Percentiles rank a stretch among this genome's conserved stretches.
These are phyloP conservation scores for Pichia scutulata DNA, from an alignment of 805 yeast species.

Conservation along the genomic window DNA sequence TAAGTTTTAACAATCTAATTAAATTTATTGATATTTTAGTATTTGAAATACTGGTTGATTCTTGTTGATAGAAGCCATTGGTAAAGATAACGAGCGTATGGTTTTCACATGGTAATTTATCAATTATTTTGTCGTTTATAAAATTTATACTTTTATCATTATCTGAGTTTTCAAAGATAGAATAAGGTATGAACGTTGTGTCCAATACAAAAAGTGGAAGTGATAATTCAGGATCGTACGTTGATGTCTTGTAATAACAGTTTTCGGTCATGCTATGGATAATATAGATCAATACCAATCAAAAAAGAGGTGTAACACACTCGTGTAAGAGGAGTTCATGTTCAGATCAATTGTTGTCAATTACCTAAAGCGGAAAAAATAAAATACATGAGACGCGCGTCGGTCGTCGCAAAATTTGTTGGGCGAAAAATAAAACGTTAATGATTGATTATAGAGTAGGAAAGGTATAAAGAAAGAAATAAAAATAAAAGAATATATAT, in stretches of 20 bases:
- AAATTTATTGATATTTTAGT: conserved; percentile 25
- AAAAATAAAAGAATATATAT: background rate
- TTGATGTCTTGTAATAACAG: conserved; percentile 36
- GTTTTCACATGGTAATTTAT: conserved; percentile 49
- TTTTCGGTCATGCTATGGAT: conserved; percentile 1
- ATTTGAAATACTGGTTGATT: conserved; percentile 2
- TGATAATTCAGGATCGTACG: conserved; percentile 57
- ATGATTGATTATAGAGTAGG: background rate
- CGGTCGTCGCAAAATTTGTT: background rate
- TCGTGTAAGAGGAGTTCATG: background rate
- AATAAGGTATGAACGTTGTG: conserved; percentile 67
- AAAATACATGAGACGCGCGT: background rate
- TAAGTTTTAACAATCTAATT: conserved; percentile 40
- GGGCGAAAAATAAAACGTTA: background rate
- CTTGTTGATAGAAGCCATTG: conserved; percentile 55
- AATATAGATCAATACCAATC: background rate
- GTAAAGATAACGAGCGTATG: conserved; percentile 72
- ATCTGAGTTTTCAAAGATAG: conserved; percentile 22
- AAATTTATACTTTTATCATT: conserved; percentile 18
- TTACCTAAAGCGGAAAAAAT: background rate
- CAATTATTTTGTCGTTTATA: conserved; percentile 34
- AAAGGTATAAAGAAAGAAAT: background rate
- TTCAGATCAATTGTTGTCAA: background rate
- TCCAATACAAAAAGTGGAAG: conserved; percentile 78
- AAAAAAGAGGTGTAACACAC: background rate